Conservation (phyloP, 805 yeast genomes). For the Candida maltosa region DNA sequence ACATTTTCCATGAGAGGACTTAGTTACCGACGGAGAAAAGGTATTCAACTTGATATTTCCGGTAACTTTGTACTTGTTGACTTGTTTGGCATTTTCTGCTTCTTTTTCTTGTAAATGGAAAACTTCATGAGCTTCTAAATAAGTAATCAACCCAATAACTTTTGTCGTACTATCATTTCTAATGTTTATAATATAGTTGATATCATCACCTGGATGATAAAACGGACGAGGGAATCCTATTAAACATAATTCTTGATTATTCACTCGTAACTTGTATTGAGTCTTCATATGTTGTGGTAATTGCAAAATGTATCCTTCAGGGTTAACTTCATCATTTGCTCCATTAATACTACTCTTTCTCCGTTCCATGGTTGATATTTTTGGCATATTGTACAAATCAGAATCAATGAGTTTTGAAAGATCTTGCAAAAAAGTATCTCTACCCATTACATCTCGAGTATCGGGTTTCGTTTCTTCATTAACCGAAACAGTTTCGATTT, state of each 20-base stretch:
- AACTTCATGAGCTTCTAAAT: slow-evolving; percentile 38
- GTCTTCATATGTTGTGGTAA: slow-evolving; percentile 26
- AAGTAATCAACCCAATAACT: slow-evolving; percentile 30
- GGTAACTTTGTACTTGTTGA: slow-evolving; percentile 31
- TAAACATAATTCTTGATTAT: slow-evolving; percentile 28
- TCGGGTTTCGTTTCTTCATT: slow-evolving; percentile 3
- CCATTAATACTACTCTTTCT: slow-evolving; percentile 22
- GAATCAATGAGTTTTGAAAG: slow-evolving; percentile 28
- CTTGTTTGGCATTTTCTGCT: slow-evolving; percentile 9
- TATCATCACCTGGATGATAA: slow-evolving; percentile 38
- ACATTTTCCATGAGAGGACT: slow-evolving; percentile 6
- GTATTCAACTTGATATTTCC: slow-evolving; percentile 31
- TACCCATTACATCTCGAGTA: slow-evolving; percentile 2
- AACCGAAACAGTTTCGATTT: slow-evolving; percentile 9
- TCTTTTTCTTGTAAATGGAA: slow-evolving; percentile 21
- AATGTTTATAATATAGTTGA: slow-evolving; percentile 27
- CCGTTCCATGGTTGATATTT: slow-evolving; percentile 29
- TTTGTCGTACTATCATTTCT: slow-evolving; percentile 13
- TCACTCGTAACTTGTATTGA: slow-evolving; percentile 36
- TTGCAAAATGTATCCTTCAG: slow-evolving; percentile 17
- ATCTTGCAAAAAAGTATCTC: slow-evolving; percentile 25
- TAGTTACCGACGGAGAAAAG: slow-evolving; percentile 22
- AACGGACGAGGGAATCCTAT: slow-evolving; percentile 30
- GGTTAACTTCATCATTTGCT: slow-evolving; percentile 11
- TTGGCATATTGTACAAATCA: slow-evolving; percentile 31